Evolutionary conservation across 192 early-diverging fungal species (phyloP).

Genomic region (Coemansia sp.): DNA sequence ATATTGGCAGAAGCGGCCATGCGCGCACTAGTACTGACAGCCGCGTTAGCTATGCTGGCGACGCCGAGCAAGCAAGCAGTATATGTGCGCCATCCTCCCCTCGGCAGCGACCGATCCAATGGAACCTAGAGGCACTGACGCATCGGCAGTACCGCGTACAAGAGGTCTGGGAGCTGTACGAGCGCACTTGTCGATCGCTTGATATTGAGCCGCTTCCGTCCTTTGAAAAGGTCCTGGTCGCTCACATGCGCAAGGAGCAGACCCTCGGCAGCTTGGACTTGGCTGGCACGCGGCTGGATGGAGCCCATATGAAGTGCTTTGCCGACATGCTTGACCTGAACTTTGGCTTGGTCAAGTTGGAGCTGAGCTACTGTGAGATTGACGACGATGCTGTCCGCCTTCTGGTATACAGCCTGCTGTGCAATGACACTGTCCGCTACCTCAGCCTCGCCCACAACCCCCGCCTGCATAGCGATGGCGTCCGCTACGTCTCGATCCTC

Average conservation of each 20-base stretch:
- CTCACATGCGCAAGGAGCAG: slow-evolving; percentile 40
- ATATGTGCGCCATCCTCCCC: not conserved
- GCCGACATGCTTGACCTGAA: slow-evolving; percentile 74
- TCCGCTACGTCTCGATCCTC: slow-evolving; percentile 71
- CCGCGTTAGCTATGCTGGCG: not conserved
- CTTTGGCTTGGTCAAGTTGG: slow-evolving; percentile 68
- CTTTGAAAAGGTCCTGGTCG: slow-evolving; percentile 29
- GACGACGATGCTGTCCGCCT: slow-evolving; percentile 73
- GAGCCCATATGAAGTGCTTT: slow-evolving; percentile 62
- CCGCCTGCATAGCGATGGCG: slow-evolving; percentile 66
- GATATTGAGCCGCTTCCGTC: slow-evolving; percentile 34
- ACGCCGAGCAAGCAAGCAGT: not conserved
- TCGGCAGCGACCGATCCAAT: slow-evolving; percentile 28
- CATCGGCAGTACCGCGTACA: slow-evolving; percentile 43
- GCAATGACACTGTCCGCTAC: slow-evolving; percentile 62
- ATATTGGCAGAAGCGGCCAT: not conserved
- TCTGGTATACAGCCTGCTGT: slow-evolving; percentile 69
- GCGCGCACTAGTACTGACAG: not conserved
- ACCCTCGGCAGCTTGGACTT: slow-evolving; percentile 40
- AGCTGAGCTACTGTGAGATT: slow-evolving; percentile 65
- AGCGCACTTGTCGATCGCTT: slow-evolving; percentile 34
- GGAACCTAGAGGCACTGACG: slow-evolving; percentile 43
- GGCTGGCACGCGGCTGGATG: slow-evolving; percentile 56
- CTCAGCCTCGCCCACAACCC: slow-evolving; percentile 70
- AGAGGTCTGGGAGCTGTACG: slow-evolving; percentile 46